Conservation (phyloP, 1,284 basidiomycete species). For the Xerocomus nothofagi region DNA sequence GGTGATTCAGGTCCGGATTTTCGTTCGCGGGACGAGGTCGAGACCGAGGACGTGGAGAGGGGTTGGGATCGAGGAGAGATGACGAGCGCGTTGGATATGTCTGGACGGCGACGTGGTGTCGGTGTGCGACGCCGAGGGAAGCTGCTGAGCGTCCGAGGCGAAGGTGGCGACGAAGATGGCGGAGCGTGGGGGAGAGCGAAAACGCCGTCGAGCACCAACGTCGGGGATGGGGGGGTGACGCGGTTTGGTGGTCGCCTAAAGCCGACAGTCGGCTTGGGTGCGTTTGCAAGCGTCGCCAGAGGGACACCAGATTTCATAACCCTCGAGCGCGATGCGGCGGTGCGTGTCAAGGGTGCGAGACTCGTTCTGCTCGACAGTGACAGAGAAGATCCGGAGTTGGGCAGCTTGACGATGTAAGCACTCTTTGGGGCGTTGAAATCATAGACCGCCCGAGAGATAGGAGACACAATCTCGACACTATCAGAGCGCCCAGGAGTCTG, state of each 20-base stretch:
- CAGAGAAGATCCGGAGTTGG: background rate
- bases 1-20: conserved; percentile 17
- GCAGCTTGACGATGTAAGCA: conserved; percentile 22
- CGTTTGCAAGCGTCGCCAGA: background rate
- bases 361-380: background rate
- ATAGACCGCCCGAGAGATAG: conserved; percentile 8
- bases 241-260: background rate
- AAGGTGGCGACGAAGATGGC: background rate
- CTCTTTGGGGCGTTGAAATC: conserved; percentile 4
- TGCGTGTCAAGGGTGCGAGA: background rate
- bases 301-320: background rate
- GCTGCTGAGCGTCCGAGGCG: background rate
- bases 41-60: background rate
- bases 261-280: background rate
- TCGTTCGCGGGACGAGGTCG: background rate
- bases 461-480: conserved; percentile 1
- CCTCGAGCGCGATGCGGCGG: background rate
- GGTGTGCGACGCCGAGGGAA: conserved; percentile 11
- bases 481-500: background rate
- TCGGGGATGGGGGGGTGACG: conserved; percentile 11
- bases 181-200: conserved; percentile 16
- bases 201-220: conserved; percentile 23
- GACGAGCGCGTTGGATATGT: conserved; percentile 1
- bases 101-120: background rate
- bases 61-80: background rate